Conservation (phyloP, 2,329 filamentous ascomycete species). For the Claviceps cyperi region DNA sequence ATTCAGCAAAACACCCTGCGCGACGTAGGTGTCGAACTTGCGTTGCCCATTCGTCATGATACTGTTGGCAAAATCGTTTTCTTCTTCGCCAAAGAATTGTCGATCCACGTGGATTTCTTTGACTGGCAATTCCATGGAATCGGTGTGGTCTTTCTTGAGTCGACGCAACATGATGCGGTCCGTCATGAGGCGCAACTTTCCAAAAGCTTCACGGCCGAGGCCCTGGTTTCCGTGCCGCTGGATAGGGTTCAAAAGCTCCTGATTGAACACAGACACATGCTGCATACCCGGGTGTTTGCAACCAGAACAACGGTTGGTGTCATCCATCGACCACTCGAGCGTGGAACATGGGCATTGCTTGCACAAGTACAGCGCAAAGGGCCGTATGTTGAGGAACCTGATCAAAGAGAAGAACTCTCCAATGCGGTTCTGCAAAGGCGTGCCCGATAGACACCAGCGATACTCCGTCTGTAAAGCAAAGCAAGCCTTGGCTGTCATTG, state of each 20-base stretch:
- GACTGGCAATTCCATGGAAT: constrained; percentile 89
- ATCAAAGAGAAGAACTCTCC: constrained; percentile 93
- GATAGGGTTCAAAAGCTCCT: constrained; percentile 82
- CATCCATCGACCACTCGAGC: constrained; percentile 70
- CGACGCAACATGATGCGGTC: constrained; percentile 92
- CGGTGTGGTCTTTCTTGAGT: constrained; percentile 83
- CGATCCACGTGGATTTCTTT: constrained; percentile 88
- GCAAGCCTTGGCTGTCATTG: constrained; percentile 86
- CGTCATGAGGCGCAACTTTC: constrained; percentile 75
- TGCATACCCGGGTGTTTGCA: constrained; percentile 38
- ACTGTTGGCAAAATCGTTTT: constrained; percentile 86
- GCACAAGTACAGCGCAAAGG: constrained; percentile 90
- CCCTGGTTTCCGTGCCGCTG: constrained; percentile 45
- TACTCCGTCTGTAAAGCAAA: constrained; percentile 79
- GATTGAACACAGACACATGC: constrained; percentile 60
- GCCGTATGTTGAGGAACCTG: constrained; percentile 75
- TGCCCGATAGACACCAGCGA: constrained; percentile 93
- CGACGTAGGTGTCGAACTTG: constrained; percentile 90
- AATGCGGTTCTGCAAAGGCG: constrained; percentile 90
- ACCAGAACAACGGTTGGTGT: constrained; percentile 51
- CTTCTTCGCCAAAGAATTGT: constrained; percentile 92
- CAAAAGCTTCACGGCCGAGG: constrained; percentile 55
- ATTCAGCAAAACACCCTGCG: constrained; percentile 84
- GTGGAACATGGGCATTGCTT: constrained; percentile 69
- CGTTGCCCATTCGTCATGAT: constrained; percentile 88